Evolutionary conservation across 345 rosid species (phyloP), one percentile per base, ranked within the genome.

Genomic region (Aquilaria sinensis): DNA sequence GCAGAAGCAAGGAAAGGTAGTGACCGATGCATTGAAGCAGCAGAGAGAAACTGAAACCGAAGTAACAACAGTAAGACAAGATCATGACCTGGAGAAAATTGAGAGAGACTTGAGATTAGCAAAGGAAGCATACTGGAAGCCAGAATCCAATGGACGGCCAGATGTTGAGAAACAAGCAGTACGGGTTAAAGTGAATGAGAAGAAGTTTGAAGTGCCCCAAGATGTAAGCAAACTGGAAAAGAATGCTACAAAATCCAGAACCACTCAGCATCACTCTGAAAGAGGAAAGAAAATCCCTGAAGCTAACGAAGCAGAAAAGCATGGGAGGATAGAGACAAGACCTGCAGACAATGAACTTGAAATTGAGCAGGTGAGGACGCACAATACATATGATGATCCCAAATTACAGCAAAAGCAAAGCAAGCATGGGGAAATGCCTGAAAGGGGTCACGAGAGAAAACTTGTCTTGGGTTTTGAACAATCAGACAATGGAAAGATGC

Each of bases 401-500:
- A 37, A 37, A 3, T 37, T 37, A 5, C 43, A 37, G 43, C 43
- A 37, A 37, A 37, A 37, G 43, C 43, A 37, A 5, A 9, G 43
- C 5, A 37, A 37, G 5, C 43, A 5, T 37, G 43, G 43, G 43
- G 43, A 37, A 37, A 37, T 37, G 43, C 43, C 3, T 4, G 43
- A 37, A 37, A 37, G 5, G 43, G 43, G 43, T 37, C 8, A 37
- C 8, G 43, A 37, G 43, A 37, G 43, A 37, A 37, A 37, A 37
- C 43, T 37, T 37, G 43, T 37, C 7, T 5, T 37, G 8, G 4
- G 8, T 37, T 37, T 37, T 64, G 82, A 81, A 65, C 69, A 51
- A 67, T 82, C 74, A 76, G 82, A 79, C 66, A 75, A 70, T 51
- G 80, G 75, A 71, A 81, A 63, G 62, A 78, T 57, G 63, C 73